Evolutionary conservation across 805 yeast genomes (phyloP).

Genomic region (Kockiozyma suomiensis): DNA sequence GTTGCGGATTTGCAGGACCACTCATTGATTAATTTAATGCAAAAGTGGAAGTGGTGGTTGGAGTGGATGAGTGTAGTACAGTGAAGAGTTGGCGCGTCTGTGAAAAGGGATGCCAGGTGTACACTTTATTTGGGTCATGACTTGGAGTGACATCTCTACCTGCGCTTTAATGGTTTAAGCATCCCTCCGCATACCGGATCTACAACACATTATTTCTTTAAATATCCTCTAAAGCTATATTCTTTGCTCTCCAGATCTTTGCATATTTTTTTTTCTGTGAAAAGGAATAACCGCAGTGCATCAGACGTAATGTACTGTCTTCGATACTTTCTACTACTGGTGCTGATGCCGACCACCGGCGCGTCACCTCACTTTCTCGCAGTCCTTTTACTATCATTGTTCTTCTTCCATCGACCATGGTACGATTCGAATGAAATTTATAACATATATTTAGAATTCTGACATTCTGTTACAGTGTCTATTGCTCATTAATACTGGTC

Average conservation of each 20-base stretch:
- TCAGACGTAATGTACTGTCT: conserved; percentile 31
- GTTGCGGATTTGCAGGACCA: conserved; percentile 5
- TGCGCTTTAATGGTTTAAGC: too few relatives aligned
- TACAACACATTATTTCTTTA: background rate
- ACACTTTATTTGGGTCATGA: background rate
- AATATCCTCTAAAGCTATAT: too few relatives aligned
- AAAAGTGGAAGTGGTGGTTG: background rate
- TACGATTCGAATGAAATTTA: conserved; percentile 10
- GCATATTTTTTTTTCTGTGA: background rate
- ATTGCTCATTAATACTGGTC: conserved; percentile 33
- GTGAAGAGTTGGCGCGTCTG: background rate
- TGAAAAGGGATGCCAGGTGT: conserved; percentile 9
- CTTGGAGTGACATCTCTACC: background rate
- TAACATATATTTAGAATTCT: too few relatives aligned
- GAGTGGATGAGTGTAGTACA: too few relatives aligned
- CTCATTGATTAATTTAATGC: background rate
- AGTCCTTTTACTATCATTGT: conserved; percentile 25
- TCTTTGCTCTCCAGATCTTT: too few relatives aligned
- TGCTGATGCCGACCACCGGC: conserved; percentile 34
- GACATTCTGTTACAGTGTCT: conserved; percentile 26
- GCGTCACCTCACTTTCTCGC: conserved; percentile 33
- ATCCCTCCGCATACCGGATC: background rate
- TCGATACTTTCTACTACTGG: conserved; percentile 30
- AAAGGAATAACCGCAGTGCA: background rate
- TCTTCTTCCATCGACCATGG: conserved; percentile 32